These are phyloP conservation scores for Falciphora oryzae DNA, from an alignment of 2,329 filamentous ascomycete genomes.

Conservation along the genomic window DNA sequence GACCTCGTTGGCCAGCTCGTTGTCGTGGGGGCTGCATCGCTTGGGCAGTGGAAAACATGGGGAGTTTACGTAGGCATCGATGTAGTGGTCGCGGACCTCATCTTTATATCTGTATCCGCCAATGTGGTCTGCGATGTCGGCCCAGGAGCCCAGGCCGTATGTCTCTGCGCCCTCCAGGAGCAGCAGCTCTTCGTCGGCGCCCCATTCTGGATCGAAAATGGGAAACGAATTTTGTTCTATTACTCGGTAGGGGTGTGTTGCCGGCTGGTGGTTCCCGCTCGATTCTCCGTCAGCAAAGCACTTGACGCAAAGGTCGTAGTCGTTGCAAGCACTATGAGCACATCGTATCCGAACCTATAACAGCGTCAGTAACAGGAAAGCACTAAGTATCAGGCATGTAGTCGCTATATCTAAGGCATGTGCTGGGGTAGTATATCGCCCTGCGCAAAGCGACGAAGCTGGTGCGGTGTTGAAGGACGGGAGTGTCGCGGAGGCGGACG, in stretches of 20 bases:
- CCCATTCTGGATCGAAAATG: conserved; percentile 93
- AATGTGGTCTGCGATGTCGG: conserved; percentile 96
- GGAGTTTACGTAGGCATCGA: conserved; percentile 80
- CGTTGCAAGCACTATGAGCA: conserved; percentile 73
- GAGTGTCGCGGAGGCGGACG: neutral
- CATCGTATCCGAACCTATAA: conserved; percentile 90
- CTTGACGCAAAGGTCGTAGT: conserved; percentile 94
- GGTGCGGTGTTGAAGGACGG: neutral
- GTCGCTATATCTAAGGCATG: no score
- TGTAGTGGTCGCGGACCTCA: conserved; percentile 92
- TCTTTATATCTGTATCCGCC: conserved; percentile 92
- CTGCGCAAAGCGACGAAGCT: no score
- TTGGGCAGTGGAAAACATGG: conserved; percentile 80
- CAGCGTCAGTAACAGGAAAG: neutral
- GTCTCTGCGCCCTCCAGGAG: conserved; percentile 91
- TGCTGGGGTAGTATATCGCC: no score
- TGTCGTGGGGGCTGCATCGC: conserved; percentile 77
- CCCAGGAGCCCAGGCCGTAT: conserved; percentile 95
- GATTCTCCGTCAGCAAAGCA: conserved; percentile 82
- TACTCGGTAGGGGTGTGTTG: conserved; percentile 81
- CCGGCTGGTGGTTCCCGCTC: conserved; percentile 79
- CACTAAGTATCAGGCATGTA: conserved; percentile 56
- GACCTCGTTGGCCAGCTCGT: conserved; percentile 69
- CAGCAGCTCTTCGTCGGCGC: conserved; percentile 92
- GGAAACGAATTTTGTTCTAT: conserved; percentile 98